Evolutionary conservation across 2,329 filamentous ascomycete species (phyloP), one percentile per base, ranked within the genome.

Genomic region (Fusarium neocosmosporiellum): DNA sequence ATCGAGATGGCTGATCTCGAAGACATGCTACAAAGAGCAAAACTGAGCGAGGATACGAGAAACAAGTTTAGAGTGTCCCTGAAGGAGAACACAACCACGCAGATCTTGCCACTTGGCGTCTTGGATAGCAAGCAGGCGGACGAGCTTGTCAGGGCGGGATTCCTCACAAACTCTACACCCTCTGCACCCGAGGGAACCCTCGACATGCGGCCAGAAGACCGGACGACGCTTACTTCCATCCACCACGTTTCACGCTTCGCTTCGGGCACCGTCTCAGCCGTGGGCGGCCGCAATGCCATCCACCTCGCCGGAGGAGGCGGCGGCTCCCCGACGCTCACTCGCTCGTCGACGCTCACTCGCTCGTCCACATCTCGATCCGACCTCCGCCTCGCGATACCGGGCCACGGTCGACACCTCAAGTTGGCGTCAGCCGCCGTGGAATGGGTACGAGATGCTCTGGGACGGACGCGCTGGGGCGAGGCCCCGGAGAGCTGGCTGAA

Each of bases 261-360:
- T 7, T 92, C 93, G 1, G 93, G 93, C 16, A 91, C 90, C 4
- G 77, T 92, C 2, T 91, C 86, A 8, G 92, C 93, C 2, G 89
- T 94, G 1, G 93, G 93, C 2, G 92, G 92, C 6, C 82, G 85
- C n/a, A 88, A 89, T 22, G 91, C 89, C 3, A 83, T 94, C 7
- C 88, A 92, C 77, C 87, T 86, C 57, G 89, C 87, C 3, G 92
- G 92, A 18, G 92, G 92, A 8, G 79, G 83, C 10, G 85, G 86
- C 61, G 85, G 80, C 75, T 78, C 78, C 29, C 76, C 76, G 34
- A 75, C 75, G 27, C 74, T 80, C 24, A 78, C 79, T n/a, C 75
- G 70, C 24, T 71, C 77, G 27, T 70, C 71, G 34, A 75, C 75
- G 27, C 74, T 80, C 24, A 78, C 79, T n/a, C 75, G 70, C 24